Percentiles rank a stretch among this genome's conserved stretches.
These are phyloP conservation scores for Nakaseomyces bracarensis DNA, from an alignment of 1,139 yeast genomes.

Conservation along the genomic window DNA sequence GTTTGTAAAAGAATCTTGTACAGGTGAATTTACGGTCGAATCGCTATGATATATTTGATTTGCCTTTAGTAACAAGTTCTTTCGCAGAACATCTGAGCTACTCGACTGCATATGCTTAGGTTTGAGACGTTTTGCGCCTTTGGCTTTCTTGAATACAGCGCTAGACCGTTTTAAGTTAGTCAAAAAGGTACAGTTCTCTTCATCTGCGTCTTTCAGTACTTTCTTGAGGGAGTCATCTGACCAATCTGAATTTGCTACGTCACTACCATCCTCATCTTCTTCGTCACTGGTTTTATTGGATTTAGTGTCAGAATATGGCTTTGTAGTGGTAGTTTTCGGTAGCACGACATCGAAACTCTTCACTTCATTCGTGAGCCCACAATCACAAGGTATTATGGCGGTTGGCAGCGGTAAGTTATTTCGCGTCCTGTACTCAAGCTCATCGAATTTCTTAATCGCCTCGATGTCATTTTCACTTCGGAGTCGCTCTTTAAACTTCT, in stretches of 20 bases:
- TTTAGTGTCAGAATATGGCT: neutral
- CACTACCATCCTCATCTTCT: neutral
- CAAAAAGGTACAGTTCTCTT: conserved; percentile 5
- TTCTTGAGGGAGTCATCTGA: neutral
- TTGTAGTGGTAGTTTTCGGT: conserved; percentile 13
- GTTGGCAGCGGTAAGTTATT: conserved; percentile 29
- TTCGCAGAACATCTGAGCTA: neutral
- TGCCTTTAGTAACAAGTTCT: conserved; percentile 1
- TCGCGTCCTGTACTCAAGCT: conserved; percentile 29
- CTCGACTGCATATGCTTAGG: neutral
- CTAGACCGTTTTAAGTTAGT: conserved; percentile 2
- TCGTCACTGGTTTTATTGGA: neutral
- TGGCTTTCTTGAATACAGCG: conserved; percentile 1
- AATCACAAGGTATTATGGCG: conserved; percentile 31
- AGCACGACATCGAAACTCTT: conserved; percentile 30
- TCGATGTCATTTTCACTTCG: conserved; percentile 26
- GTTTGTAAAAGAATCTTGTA: neutral
- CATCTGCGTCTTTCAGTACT: neutral
- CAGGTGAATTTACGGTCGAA: neutral
- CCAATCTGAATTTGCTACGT: neutral
- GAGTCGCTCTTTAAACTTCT: conserved; percentile 28
- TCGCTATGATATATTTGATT: conserved; percentile 3
- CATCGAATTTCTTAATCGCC: conserved; percentile 32
- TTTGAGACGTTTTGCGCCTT: neutral
- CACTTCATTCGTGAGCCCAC: conserved; percentile 33